Conservation (phyloP, 2,329 filamentous ascomycete genomes). For the Gliomastix tumulicola region DNA sequence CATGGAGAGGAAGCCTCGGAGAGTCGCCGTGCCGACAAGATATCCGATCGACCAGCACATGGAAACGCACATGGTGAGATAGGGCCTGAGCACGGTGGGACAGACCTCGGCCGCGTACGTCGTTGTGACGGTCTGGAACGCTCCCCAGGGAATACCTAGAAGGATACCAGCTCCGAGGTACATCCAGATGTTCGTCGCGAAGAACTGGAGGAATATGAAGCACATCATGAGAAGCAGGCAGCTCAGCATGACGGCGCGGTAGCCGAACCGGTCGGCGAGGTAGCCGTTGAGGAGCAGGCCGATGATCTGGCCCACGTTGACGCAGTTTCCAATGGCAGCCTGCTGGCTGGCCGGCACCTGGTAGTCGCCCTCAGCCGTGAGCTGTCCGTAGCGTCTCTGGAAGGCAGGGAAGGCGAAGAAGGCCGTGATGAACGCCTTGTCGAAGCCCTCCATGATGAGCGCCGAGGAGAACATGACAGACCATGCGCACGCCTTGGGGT, state of each 20-base stretch:
- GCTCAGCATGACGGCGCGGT: constrained; percentile 24
- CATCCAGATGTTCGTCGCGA: constrained; percentile 17
- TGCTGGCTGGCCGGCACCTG: constrained; percentile 22
- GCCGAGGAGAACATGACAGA: constrained; percentile 14
- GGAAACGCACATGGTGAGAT: constrained; percentile 36
- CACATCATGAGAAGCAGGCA: constrained; percentile 19
- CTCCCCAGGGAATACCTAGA: constrained; percentile 22
- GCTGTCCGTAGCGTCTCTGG: constrained; percentile 13
- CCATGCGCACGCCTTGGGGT: constrained; percentile 21
- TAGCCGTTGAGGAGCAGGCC: constrained; percentile 31
- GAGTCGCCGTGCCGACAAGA: constrained; percentile 26
- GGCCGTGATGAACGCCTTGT: constrained; percentile 15
- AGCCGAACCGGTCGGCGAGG: constrained; percentile 24
- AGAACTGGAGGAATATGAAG: constrained; percentile 29
- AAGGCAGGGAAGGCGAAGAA: constrained; percentile 25
- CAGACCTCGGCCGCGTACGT: constrained; percentile 63
- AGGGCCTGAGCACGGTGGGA: constrained; percentile 37
- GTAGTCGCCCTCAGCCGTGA: not conserved
- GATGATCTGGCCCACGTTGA: constrained; percentile 28
- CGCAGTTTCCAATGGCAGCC: constrained; percentile 26
- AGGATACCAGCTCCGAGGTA: constrained; percentile 23
- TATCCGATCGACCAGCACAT: constrained; percentile 38
- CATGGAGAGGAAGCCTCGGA: constrained; percentile 23
- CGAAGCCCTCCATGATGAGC: constrained; percentile 5
- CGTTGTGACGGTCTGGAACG: constrained; percentile 43